Evolutionary conservation across 2,329 filamentous ascomycete species (phyloP), one percentile per base, ranked within the genome.

Genomic region (Xylariomycetidae sp.): DNA sequence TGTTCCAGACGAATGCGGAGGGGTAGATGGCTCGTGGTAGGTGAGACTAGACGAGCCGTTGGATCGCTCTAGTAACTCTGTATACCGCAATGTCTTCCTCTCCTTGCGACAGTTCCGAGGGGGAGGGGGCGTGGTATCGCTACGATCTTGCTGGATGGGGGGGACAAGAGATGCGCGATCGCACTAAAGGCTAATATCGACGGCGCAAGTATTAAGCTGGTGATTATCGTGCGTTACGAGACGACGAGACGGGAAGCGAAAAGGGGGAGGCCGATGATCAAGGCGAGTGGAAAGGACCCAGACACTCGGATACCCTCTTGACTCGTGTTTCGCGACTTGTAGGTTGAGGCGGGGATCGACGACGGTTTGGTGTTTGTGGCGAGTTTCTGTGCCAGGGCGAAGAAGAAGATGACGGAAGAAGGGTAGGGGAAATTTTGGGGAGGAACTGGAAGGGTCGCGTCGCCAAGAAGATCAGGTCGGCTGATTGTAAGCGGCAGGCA

Each of bases 11-110:
- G 10, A 6, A 15, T 20, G 17, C 13, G 28, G 18, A 6, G 19
- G 18, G 17, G 4, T 8, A 14, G 28, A 7, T 30, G 10, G 28
- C 18, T n/a, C n/a, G n/a, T n/a, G 18, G 31, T 42, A 35, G 38
- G 31, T 43, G 34, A 40, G 35, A 31, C 32, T 26, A 25, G 32
- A 33, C 29, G 24, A 30, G 30, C 19, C 12, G 31, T 23, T 14
- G 19, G 17, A 19, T 19, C 20, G 20, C 25, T 22, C 23, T 35
- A 36, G 34, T 15, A 28, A 14, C 10, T 15, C 26, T 28, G 10
- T 13, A 13, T 18, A 9, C 10, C 13, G 16, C 29, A 31, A 23
- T 16, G 7, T 19, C 18, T 31, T 10, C 15, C 6, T 14, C 15
- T 13, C 10, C 26, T 29, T 19, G 18, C 12, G 5, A 16, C 17